These are phyloP conservation scores for Lactarius indigo DNA, from an alignment of 768 basidiomycete species.

Conservation along the genomic window DNA sequence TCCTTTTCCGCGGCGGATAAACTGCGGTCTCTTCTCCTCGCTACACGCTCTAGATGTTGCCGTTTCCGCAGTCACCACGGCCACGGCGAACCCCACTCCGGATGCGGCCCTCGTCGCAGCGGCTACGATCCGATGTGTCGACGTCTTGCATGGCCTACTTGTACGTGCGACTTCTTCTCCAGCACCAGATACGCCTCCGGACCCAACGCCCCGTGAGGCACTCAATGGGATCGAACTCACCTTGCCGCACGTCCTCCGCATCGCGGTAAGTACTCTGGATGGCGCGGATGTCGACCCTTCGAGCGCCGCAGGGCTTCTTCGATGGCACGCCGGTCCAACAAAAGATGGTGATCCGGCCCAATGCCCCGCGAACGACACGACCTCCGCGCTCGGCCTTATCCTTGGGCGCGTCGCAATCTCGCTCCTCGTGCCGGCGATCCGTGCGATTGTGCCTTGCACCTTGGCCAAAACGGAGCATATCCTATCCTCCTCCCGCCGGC, in stretches of 20 bases:
- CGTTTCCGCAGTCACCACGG: background rate
- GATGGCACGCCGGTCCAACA: background rate
- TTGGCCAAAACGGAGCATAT: slow-evolving; percentile 10
- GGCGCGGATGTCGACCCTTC: background rate
- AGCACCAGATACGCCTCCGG: background rate
- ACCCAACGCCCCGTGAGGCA: slow-evolving; percentile 8
- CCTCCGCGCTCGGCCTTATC: slow-evolving; percentile 1
- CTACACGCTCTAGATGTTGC: slow-evolving; percentile 8
- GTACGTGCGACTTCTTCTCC: background rate
- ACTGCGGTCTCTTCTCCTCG: slow-evolving; percentile 13
- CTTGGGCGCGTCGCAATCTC: background rate
- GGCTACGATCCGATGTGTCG: slow-evolving; percentile 9
- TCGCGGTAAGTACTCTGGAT: background rate
- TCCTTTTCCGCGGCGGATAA: background rate
- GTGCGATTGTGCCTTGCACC: slow-evolving; percentile 13
- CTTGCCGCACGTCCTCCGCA: slow-evolving; percentile 8
- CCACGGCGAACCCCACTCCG: background rate
- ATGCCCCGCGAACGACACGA: background rate
- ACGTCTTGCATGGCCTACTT: slow-evolving; percentile 5
- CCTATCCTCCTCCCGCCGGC: background rate
- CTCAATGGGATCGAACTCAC: background rate
- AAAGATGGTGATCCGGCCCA: background rate
- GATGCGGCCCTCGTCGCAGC: background rate
- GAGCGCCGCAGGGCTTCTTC: background rate
- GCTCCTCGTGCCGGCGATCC: slow-evolving; percentile 15